Evolutionary conservation across 805 yeast species (phyloP).

Genomic region (Candida xiaguanensis): DNA sequence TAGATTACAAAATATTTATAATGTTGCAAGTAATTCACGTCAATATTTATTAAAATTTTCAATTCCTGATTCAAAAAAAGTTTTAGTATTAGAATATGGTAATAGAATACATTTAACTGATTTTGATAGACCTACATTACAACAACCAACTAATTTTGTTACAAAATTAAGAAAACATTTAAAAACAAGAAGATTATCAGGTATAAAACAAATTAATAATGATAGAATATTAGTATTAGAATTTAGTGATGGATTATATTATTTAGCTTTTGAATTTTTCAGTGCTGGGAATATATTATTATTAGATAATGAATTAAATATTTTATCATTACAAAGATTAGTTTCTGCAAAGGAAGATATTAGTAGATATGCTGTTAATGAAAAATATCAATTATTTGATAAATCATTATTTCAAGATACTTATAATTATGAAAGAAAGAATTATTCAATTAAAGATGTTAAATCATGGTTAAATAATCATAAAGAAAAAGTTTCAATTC

Average conservation of each 20-base stretch:
- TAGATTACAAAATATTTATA: slow-evolving; percentile 81
- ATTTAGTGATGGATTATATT: slow-evolving; percentile 77
- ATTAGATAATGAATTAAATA: slow-evolving; percentile 63
- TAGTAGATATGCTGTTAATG: slow-evolving; percentile 70
- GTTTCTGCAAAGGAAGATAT: slow-evolving; percentile 71
- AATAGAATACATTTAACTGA: slow-evolving; percentile 74
- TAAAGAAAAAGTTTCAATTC: slow-evolving; percentile 20
- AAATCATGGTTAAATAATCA: slow-evolving; percentile 38
- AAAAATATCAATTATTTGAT: slow-evolving; percentile 61
- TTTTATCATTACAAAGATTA: slow-evolving; percentile 70
- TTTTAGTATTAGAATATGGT: slow-evolving; percentile 81
- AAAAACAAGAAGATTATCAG: slow-evolving; percentile 72
- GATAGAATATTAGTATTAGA: slow-evolving; percentile 83
- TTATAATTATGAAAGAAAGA: slow-evolving; percentile 10
- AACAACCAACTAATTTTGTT: slow-evolving; percentile 81
- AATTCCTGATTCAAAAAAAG: slow-evolving; percentile 75
- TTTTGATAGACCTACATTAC: slow-evolving; percentile 76
- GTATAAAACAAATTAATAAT: slow-evolving; percentile 67
- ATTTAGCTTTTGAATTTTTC: slow-evolving; percentile 84
- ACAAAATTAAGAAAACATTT: slow-evolving; percentile 82
- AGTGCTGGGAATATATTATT: slow-evolving; percentile 90
- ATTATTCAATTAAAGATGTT: slow-evolving; percentile 29
- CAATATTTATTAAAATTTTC: slow-evolving; percentile 79
- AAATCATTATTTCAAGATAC: slow-evolving; percentile 36
- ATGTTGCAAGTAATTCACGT: slow-evolving; percentile 64